Evolutionary conservation across 2,329 filamentous ascomycete genomes (phyloP).

Genomic region (Colletotrichum euphorbiae): DNA sequence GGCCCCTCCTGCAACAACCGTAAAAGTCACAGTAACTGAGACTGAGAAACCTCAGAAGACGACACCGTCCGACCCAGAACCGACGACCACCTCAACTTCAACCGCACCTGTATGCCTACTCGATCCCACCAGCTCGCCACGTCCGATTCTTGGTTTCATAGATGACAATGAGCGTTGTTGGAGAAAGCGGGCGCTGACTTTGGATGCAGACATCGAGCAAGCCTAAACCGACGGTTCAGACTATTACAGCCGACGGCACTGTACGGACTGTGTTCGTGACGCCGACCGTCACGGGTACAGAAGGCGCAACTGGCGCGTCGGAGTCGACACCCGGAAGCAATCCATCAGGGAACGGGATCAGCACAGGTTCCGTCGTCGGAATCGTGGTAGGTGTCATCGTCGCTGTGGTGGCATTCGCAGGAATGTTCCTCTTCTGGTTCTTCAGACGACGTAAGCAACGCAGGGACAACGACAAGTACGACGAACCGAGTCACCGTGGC

Average conservation of each 20-base stretch:
- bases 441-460: conserved; percentile 59
- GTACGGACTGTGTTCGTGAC: conserved; percentile 67
- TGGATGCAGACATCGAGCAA: conserved; percentile 12
- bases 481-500: conserved; percentile 60
- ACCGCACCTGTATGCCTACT: conserved; percentile 35
- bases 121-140: conserved; percentile 29
- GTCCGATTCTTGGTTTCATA: conserved; percentile 8
- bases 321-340: conserved; percentile 5
- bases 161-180: conserved; percentile 17
- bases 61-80: conserved; percentile 46
- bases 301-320: conserved; percentile 33
- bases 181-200: conserved; percentile 13
- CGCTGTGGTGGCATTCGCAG: conserved; percentile 54
- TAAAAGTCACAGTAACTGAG: conserved; percentile 41
- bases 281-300: conserved; percentile 52
- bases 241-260: conserved; percentile 65
- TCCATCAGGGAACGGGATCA: conserved; percentile 46
- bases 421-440: conserved; percentile 55
- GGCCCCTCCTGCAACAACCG: conserved; percentile 42
- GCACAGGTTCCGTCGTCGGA: conserved; percentile 62
- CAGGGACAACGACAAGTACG: conserved; percentile 56
- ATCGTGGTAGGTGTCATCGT: conserved; percentile 53
- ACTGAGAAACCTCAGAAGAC: conserved; percentile 52
- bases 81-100: conserved; percentile 39
- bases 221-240: conserved; percentile 52